Evolutionary conservation across 106 monocot genomes (phyloP), one percentile per base, ranked within the genome.

Genomic region (Dendrobium chrysotoxum): DNA sequence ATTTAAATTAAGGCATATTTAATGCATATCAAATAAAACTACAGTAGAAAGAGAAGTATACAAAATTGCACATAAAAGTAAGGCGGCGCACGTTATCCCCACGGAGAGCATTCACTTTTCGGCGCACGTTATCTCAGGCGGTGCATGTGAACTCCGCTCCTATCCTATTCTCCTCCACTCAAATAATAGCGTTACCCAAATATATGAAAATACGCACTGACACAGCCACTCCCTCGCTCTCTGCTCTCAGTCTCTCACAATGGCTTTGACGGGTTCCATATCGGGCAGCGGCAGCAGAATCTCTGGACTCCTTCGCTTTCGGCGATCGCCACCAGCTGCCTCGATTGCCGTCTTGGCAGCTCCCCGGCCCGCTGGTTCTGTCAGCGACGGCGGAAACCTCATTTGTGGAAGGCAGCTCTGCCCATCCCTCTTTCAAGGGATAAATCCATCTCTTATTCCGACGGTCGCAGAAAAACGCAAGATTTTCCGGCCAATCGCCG

Each of bases 321-420:
- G 87, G 70, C 90, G 40, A 53, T 67, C 40, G 3, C 42, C 53
- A 7, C 58, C 7, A 18, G 28, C 75, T 5, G 30, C 81, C 11
- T 68, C 81, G 0, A 23, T 41, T 3, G 16, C 73, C 6, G 53
- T 40, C 2, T 45, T 65, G 4, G 44, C 80, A 5, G 15, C 75
- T n/a, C 15, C 77, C 40, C 28, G 82, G 31, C 47, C 81, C 11
- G 31, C 28, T 11, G 67, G 58, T 1, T 26, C 86, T 74, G 84
- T 95, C 44, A 45, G 71, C 53, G 82, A 88, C 46, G 86, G 88
- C 57, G 92, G 88, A 7, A 87, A 84, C 77, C 45, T 85, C 72
- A 80, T 92, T 26, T 86, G 89, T 81, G 86, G 89, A 5, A 83
- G 87, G 55, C 86, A 92, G 81, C 93, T 91, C 75, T 82, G 84